Percentiles rank a stretch among this genome's conserved stretches.
Evolutionary conservation across 169 alveolate species (phyloP).

Genomic region (Babesia ovata): DNA sequence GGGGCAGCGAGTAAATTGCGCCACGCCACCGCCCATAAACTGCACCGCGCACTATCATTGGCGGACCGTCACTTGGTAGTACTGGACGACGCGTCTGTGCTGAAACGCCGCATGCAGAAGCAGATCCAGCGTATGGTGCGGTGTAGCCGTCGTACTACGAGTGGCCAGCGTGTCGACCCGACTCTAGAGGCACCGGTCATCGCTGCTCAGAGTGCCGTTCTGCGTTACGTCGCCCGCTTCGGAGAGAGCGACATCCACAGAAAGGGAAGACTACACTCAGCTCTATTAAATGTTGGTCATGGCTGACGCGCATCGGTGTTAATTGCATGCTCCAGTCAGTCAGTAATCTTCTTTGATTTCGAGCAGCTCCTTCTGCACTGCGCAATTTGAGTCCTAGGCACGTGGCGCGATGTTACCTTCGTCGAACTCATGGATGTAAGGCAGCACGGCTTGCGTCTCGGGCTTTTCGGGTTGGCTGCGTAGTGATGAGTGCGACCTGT

Average conservation of each 20-base stretch:
- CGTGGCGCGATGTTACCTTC: constrained; percentile 35
- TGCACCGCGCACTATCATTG: background rate
- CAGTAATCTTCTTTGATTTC: constrained; percentile 83
- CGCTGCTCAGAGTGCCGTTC: background rate
- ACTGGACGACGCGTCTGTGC: background rate
- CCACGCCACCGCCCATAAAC: too few relatives aligned
- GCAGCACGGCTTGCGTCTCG: constrained; percentile 52
- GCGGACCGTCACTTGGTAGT: constrained; percentile 13
- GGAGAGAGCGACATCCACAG: background rate
- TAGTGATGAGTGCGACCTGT: background rate
- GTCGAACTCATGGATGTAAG: constrained; percentile 58
- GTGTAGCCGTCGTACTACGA: background rate
- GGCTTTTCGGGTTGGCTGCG: background rate
- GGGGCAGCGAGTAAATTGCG: too few relatives aligned
- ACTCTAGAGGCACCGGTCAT: background rate
- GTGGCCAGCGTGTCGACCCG: background rate
- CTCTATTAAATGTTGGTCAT: background rate
- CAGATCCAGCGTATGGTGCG: background rate
- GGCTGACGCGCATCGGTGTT: background rate
- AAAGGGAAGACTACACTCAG: background rate
- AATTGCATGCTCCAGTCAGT: background rate
- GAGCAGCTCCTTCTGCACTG: constrained; percentile 79
- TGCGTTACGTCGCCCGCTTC: background rate
- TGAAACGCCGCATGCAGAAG: constrained; percentile 6
- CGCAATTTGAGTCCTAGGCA: background rate